These are phyloP conservation scores for Xylaria sp. DNA, from an alignment of 2,329 filamentous ascomycete genomes.

Conservation along the genomic window DNA sequence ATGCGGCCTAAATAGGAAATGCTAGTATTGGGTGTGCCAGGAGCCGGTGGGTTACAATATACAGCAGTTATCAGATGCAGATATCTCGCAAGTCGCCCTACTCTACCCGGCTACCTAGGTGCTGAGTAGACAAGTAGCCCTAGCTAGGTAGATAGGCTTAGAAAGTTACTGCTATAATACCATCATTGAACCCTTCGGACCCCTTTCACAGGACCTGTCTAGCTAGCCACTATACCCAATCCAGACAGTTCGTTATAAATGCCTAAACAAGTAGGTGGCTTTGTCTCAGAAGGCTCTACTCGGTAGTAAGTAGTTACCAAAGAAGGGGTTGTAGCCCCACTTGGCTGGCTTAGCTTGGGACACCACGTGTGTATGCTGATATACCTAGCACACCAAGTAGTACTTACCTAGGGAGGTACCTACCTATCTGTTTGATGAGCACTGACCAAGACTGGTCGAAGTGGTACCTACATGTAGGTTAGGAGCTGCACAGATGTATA, in stretches of 20 bases:
- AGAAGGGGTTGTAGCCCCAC: conserved; percentile 5
- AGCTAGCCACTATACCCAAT: conserved; percentile 15
- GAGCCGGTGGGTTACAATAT: neutral
- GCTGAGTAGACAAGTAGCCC: neutral
- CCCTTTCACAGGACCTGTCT: neutral
- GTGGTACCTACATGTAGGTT: neutral
- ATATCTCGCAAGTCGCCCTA: neutral
- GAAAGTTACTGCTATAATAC: neutral
- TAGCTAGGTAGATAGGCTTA: neutral
- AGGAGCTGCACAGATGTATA: neutral
- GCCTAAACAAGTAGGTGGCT: conserved; percentile 1
- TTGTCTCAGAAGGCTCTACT: conserved; percentile 17
- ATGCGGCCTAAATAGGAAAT: conserved; percentile 46
- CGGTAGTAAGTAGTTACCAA: neutral
- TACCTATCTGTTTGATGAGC: conserved; percentile 13
- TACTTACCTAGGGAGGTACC: neutral
- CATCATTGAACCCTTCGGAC: neutral
- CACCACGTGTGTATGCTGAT: conserved; percentile 15
- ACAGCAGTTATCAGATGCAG: conserved; percentile 18
- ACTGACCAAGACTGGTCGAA: neutral
- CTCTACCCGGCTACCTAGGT: neutral
- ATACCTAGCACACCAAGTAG: neutral
- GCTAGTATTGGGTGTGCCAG: conserved; percentile 16
- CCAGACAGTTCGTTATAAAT: conserved; percentile 6
- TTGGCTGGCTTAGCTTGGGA: neutral